phyloP scores from a whole-genome alignment of 306 rosid species.

The Lotus japonicus region DNA sequence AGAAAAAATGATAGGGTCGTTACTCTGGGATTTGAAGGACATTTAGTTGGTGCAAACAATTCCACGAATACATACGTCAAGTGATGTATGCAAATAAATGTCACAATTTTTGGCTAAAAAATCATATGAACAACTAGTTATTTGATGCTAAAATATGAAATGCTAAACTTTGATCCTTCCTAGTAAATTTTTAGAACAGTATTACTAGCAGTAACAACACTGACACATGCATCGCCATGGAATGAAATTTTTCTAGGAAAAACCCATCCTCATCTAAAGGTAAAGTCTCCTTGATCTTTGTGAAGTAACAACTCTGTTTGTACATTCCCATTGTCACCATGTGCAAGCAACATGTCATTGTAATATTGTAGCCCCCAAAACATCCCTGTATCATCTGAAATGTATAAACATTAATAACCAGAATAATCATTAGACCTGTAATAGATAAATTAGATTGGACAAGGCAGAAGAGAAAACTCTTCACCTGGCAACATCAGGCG shows the following conservation, averaged over 20 bases:
- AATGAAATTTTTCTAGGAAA: slow-evolving; percentile 71
- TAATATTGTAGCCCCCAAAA: slow-evolving; percentile 69
- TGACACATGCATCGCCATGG: slow-evolving; percentile 75
- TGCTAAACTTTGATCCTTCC: background rate
- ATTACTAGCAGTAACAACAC: background rate
- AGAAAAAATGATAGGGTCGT: no score
- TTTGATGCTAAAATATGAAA: background rate
- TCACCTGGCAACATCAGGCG: no score
- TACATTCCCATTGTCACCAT: slow-evolving; percentile 53
- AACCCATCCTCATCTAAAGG: slow-evolving; percentile 69
- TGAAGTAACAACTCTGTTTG: slow-evolving; percentile 67
- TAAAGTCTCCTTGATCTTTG: slow-evolving; percentile 53
- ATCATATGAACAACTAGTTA: no score
- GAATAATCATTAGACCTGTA: no score
- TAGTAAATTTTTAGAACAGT: background rate
- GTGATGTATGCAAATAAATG: no score
- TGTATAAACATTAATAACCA: background rate
- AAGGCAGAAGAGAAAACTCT: no score
- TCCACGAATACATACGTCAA: no score
- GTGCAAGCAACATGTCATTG: slow-evolving; percentile 59
- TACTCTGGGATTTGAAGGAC: no score
- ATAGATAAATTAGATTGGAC: no score
- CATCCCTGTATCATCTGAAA: slow-evolving; percentile 73
- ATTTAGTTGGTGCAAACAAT: no score
- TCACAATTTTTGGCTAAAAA: no score